Conservation (phyloP, 176 grass and related monocot genomes). For the Stipa capillata region DNA sequence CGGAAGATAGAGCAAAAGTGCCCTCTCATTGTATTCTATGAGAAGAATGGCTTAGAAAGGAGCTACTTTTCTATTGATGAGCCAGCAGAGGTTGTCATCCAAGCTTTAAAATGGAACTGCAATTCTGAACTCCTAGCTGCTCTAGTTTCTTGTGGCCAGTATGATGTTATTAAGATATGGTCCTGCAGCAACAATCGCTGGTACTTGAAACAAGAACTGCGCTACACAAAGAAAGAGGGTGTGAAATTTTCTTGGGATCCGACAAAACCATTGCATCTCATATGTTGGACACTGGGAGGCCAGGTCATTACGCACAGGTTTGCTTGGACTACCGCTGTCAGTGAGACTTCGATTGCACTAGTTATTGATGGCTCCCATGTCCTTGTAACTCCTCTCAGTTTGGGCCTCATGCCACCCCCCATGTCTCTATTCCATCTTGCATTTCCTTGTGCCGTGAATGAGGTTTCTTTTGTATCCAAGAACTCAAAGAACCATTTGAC, state of each 20-base stretch:
- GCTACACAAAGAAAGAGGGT: slow-evolving; percentile 59
- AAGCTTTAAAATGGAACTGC: slow-evolving; percentile 85
- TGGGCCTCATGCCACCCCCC: slow-evolving; percentile 86
- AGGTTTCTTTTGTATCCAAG: slow-evolving; percentile 51
- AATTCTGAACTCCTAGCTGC: slow-evolving; percentile 86
- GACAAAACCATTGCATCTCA: slow-evolving; percentile 64
- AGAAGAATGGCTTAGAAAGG: slow-evolving; percentile 90
- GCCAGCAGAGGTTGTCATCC: slow-evolving; percentile 32
- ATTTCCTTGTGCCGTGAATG: slow-evolving; percentile 75
- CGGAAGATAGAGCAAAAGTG: slow-evolving; percentile 56
- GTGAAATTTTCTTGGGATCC: slow-evolving; percentile 77
- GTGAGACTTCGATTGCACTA: slow-evolving; percentile 58
- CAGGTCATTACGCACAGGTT: slow-evolving; percentile 62
- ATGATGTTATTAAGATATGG: slow-evolving; percentile 87
- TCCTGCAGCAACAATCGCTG: slow-evolving; percentile 89
- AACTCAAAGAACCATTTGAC: slow-evolving; percentile 72
- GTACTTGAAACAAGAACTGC: slow-evolving; percentile 93
- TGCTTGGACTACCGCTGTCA: slow-evolving; percentile 69
- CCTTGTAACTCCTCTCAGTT: slow-evolving; percentile 63
- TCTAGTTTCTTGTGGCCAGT: slow-evolving; percentile 44
- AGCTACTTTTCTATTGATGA: slow-evolving; percentile 62
- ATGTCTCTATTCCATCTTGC: slow-evolving; percentile 79
- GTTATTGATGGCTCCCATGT: slow-evolving; percentile 70
- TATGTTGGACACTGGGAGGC: slow-evolving; percentile 72
- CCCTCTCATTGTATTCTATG: slow-evolving; percentile 77